Evolutionary conservation across 495 filamentous ascomycete genomes (phyloP), one percentile per base, ranked within the genome.

Genomic region (Xylaria nigripes): DNA sequence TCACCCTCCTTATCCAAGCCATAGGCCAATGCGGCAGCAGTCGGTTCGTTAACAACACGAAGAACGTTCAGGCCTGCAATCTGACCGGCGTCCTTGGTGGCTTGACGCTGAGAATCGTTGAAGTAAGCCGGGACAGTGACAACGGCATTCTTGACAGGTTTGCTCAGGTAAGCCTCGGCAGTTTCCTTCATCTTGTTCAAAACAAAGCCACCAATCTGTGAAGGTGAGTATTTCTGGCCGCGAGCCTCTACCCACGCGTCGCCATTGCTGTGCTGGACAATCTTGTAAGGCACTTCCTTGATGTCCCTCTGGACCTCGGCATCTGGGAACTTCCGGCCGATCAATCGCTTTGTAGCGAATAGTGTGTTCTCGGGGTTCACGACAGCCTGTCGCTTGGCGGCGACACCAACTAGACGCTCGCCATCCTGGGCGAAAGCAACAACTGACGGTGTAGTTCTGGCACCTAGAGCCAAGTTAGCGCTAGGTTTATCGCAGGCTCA

Each of bases 311-410:
- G 93, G 36, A 95, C 90, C 80, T 98, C 93, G 60, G 79, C 67
- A 68, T 98, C 93, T 68, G 86, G 93, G 79, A 90, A 98, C 79
- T 97, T 97, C 68, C 93, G 90, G 61, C 93, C 93, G 69, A 98
- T 98, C 69, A 98, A 84, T 83, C 93, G 90, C 86, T 98, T 98
- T 56, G 93, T 98, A 73, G 93, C 93, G 70, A 98, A 98, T 46
- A 98, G 84, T 45, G 93, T 98, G 76, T 98, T 97, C 73, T 98
- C 93, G 3, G 93, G 93, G 80, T 98, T 98, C 62, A 98, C 94
- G 62, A 97, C 94, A 46, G 93, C 93, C 74, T 98, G 93, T 68
- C 93, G 92, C 83, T 98, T 98, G 58, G 93, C 93, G 46, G 93
- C 89, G 61, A 97, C 90, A 86, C 93, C 93, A 60, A 98, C 93